Evolutionary conservation across 495 filamentous ascomycete species (phyloP).

Genomic region (Penicillium waksmanii): DNA sequence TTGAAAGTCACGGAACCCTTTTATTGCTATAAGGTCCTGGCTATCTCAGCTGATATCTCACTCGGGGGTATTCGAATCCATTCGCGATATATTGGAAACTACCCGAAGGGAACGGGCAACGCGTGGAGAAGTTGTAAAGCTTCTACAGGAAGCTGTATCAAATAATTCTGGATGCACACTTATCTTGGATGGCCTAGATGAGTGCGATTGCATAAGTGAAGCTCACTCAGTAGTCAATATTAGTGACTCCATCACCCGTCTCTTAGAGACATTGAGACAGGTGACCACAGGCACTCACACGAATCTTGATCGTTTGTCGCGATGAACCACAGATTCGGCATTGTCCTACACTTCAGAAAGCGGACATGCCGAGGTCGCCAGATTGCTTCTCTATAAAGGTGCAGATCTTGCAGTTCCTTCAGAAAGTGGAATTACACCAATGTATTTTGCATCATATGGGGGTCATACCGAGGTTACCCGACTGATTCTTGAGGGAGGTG

Average conservation of each 20-base stretch:
- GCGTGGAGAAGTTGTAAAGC: not conserved
- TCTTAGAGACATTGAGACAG: not conserved
- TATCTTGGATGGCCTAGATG: constrained; percentile 12
- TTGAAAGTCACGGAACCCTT: constrained; percentile 8
- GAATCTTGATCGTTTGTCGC: constrained; percentile 9
- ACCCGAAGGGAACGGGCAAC: not conserved
- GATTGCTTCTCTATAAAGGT: too few relatives aligned
- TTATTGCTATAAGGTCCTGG: constrained; percentile 9
- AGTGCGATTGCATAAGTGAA: constrained; percentile 6
- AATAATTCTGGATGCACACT: constrained; percentile 5
- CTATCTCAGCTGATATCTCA: constrained; percentile 2
- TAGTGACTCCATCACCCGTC: not conserved
- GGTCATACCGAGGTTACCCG: too few relatives aligned
- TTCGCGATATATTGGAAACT: too few relatives aligned
- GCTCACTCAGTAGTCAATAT: too few relatives aligned
- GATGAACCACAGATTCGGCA: constrained; percentile 12
- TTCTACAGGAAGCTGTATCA: not conserved
- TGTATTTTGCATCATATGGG: too few relatives aligned
- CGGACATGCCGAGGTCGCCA: too few relatives aligned
- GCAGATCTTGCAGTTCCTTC: too few relatives aligned
- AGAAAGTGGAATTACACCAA: too few relatives aligned
- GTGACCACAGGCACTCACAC: not conserved
- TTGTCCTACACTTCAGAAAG: too few relatives aligned
- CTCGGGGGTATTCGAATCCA: too few relatives aligned
- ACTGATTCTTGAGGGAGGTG: too few relatives aligned